Evolutionary conservation across 352 stramenopile species (phyloP).

Genomic region (Salisapilia sapeloensis): DNA sequence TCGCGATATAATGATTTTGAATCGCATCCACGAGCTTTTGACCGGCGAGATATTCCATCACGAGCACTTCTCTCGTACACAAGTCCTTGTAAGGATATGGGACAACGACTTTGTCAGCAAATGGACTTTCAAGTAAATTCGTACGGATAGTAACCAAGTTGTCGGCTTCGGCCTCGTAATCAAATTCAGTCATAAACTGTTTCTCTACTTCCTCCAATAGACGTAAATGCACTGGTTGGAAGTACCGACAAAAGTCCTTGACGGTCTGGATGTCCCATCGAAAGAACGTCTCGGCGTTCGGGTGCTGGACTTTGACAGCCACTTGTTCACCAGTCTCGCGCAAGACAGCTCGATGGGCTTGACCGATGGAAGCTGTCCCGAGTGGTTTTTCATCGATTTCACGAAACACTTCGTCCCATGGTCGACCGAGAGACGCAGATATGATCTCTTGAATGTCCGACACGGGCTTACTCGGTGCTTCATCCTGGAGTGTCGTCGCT

Average conservation of each 20-base stretch:
- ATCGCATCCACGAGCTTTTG: constrained; percentile 76
- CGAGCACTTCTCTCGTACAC: constrained; percentile 88
- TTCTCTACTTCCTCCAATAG: constrained; percentile 92
- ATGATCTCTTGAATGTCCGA: constrained; percentile 64
- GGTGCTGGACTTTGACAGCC: constrained; percentile 88
- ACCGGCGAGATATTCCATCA: constrained; percentile 91
- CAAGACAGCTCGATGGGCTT: constrained; percentile 63
- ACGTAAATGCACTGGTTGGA: constrained; percentile 87
- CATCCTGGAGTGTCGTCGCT: constrained; percentile 57
- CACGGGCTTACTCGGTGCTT: constrained; percentile 56
- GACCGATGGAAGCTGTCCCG: constrained; percentile 66
- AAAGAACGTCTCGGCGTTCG: constrained; percentile 88
- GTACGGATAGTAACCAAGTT: constrained; percentile 78
- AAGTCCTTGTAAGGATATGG: constrained; percentile 75
- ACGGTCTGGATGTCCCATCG: constrained; percentile 93
- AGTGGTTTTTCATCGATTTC: constrained; percentile 52
- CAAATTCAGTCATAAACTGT: constrained; percentile 97
- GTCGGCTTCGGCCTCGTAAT: constrained; percentile 87
- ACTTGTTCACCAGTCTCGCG: constrained; percentile 45
- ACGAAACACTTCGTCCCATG: constrained; percentile 29
- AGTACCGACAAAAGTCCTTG: constrained; percentile 89
- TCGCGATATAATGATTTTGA: constrained; percentile 80
- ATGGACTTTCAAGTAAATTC: constrained; percentile 81
- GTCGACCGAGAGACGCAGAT: constrained; percentile 44
- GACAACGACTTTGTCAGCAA: constrained; percentile 51